These are phyloP conservation scores for Cryptosporidium sp. DNA, from an alignment of 169 alveolate species.

Conservation along the genomic window DNA sequence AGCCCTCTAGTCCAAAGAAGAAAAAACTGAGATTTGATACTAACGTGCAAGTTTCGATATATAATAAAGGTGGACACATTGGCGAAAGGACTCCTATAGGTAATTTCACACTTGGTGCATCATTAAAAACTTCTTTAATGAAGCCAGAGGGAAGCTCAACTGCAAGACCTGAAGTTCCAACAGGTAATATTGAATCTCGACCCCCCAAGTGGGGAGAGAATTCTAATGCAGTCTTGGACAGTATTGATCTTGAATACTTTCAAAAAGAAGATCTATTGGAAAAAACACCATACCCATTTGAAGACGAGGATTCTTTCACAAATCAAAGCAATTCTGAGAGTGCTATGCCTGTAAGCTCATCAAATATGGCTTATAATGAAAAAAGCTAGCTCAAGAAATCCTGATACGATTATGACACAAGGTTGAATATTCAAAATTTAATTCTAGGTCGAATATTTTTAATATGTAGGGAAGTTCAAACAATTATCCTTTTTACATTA, in stretches of 20 bases:
- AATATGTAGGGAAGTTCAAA: background rate
- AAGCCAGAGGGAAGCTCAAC: slow-evolving; percentile 21
- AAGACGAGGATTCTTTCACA: background rate
- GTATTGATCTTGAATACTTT: background rate
- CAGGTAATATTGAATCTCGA: background rate
- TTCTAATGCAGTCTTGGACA: background rate
- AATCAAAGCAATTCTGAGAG: background rate
- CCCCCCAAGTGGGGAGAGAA: background rate
- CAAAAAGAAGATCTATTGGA: slow-evolving; percentile 31
- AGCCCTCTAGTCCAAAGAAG: slow-evolving; percentile 11
- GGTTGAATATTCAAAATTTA: background rate
- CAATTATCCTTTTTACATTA: background rate
- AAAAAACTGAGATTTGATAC: slow-evolving; percentile 32
- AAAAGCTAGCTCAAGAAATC: background rate
- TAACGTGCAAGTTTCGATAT: slow-evolving; percentile 29
- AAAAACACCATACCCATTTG: slow-evolving; percentile 66
- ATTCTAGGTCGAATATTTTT: background rate
- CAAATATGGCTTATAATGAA: background rate
- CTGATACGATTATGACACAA: background rate
- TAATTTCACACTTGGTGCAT: slow-evolving; percentile 11
- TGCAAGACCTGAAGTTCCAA: slow-evolving; percentile 57
- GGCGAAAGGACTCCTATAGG: slow-evolving; percentile 1
- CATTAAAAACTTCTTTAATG: slow-evolving; percentile 31
- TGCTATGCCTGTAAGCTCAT: background rate
- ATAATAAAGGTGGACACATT: background rate